These are phyloP conservation scores for Talaromyces pinophilus DNA, from an alignment of 2,329 filamentous ascomycete genomes.

Conservation along the genomic window DNA sequence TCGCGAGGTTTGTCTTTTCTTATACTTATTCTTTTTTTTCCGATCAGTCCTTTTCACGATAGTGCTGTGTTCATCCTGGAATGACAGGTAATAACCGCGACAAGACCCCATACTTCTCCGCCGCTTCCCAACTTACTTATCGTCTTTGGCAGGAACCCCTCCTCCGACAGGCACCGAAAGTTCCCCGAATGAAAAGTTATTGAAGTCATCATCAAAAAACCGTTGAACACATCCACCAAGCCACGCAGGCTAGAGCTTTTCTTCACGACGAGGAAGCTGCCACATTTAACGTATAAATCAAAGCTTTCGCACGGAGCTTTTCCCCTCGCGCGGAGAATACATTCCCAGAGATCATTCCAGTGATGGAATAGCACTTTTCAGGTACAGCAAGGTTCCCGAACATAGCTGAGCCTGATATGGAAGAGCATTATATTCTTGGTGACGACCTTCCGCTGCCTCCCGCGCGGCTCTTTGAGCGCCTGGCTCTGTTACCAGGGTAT, in stretches of 20 bases:
- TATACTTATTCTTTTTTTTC: not conserved
- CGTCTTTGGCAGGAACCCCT: conserved; percentile 8
- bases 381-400: conserved; percentile 9
- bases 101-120: not conserved
- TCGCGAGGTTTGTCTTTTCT: conserved; percentile 1
- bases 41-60: not conserved
- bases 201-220: not conserved
- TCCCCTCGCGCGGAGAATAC: not conserved
- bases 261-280: not conserved
- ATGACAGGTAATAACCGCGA: conserved; percentile 1
- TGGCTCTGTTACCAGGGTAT: conserved; percentile 72
- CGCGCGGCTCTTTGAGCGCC: conserved; percentile 68
- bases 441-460: conserved; percentile 59
- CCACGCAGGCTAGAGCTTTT: not conserved
- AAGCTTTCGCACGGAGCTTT: not conserved
- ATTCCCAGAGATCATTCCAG: not conserved
- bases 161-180: not conserved
- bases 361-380: conserved; percentile 14
- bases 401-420: conserved; percentile 26
- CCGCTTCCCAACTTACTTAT: not conserved
- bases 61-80: not conserved
- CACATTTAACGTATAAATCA: too few species aligned
- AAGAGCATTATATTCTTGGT: conserved; percentile 40
- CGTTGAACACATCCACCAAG: not conserved
- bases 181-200: not conserved